Percentiles rank a stretch among this genome's conserved stretches.
These are phyloP conservation scores for Pueraria montana DNA, from an alignment of 306 rosid genomes.

Conservation along the genomic window DNA sequence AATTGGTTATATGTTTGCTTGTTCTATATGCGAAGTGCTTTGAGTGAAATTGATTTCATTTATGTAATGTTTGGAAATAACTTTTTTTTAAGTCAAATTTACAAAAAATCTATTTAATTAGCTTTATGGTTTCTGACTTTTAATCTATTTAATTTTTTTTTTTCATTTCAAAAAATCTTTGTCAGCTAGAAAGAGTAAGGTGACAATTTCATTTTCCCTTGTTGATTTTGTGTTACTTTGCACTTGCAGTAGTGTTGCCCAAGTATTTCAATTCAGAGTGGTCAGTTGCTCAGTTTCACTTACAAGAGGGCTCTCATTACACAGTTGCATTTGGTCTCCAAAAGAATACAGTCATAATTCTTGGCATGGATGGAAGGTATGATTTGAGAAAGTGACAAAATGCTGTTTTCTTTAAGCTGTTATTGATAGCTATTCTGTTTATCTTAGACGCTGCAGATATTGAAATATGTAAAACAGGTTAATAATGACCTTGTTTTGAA, in stretches of 20 bases:
- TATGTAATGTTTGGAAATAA: not conserved
- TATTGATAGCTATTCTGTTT: too few relatives aligned
- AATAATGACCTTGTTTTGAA: not conserved
- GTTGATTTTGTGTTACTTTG: too few relatives aligned
- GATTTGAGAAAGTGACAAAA: too few relatives aligned
- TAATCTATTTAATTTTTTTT: conserved; percentile 20
- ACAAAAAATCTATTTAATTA: too few relatives aligned
- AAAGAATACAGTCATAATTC: conserved; percentile 60
- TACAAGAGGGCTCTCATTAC: conserved; percentile 47
- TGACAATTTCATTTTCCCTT: not conserved
- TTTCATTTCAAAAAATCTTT: not conserved
- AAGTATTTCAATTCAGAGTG: too few relatives aligned
- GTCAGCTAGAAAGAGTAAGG: not conserved
- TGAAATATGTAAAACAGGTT: too few relatives aligned
- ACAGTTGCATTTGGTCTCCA: not conserved
- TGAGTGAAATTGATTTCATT: conserved; percentile 21
- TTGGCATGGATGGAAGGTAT: too few relatives aligned
- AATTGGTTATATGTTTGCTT: not conserved
- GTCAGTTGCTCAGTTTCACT: too few relatives aligned
- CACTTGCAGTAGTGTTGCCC: too few relatives aligned
- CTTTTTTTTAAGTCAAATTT: not conserved
- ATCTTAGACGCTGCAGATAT: too few relatives aligned
- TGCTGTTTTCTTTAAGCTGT: not conserved
- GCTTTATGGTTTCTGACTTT: too few relatives aligned
- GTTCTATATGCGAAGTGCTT: not conserved